These are phyloP conservation scores for Salix viminalis DNA, from an alignment of 345 rosid species.

Conservation along the genomic window DNA sequence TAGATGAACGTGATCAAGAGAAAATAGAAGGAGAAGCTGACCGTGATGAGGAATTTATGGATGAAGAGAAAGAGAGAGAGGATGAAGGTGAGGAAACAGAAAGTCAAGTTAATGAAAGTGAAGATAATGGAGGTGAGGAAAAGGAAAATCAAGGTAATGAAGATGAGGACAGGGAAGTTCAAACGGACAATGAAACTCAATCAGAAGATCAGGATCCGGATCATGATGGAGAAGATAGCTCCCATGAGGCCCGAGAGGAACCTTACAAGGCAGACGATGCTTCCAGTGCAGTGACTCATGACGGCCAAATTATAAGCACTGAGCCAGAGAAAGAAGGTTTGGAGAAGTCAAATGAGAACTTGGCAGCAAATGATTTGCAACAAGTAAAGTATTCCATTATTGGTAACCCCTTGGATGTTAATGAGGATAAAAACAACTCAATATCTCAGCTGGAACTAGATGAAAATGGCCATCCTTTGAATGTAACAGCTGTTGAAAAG, in stretches of 20 bases:
- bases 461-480: constrained; percentile 9
- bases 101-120: constrained; percentile 25
- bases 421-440: constrained; percentile 22
- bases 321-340: constrained; percentile 38
- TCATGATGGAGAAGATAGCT: constrained; percentile 30
- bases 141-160: constrained; percentile 35
- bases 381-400: constrained; percentile 17
- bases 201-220: constrained; percentile 36
- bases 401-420: constrained; percentile 12
- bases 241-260: constrained; percentile 80
- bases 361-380: constrained; percentile 17
- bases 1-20: constrained; percentile 21
- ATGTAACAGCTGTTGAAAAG: constrained; percentile 29
- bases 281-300: constrained; percentile 93
- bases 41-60: constrained; percentile 45
- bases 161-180: constrained; percentile 31
- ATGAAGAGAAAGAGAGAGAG: constrained; percentile 37
- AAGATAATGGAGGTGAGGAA: constrained; percentile 10
- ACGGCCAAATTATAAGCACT: constrained; percentile 32
- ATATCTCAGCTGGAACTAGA: constrained; percentile 28
- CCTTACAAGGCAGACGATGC: constrained; percentile 90
- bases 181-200: constrained; percentile 30
- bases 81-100: constrained; percentile 35
- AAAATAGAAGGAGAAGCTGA: constrained; percentile 37
- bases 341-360: constrained; percentile 35